These are phyloP conservation scores for Fomitiporia mediterranea DNA, from an alignment of 1,284 basidiomycete genomes.

Conservation along the genomic window DNA sequence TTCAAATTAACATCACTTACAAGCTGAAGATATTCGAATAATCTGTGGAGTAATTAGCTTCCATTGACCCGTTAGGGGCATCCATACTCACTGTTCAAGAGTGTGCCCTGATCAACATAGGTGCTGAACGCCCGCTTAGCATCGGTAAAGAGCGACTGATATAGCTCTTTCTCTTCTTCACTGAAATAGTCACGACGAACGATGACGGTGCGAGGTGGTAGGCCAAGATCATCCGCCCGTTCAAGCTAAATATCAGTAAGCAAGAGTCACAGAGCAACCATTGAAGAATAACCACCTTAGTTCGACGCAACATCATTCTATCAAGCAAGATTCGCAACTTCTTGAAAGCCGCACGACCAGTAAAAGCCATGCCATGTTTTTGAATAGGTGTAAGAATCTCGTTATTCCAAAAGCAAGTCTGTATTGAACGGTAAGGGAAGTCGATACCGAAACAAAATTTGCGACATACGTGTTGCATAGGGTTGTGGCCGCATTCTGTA, in stretches of 20 bases:
- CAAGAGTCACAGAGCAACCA: background rate
- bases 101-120: conserved; percentile 86
- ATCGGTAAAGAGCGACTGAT: conserved; percentile 88
- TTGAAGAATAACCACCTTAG: conserved; percentile 47
- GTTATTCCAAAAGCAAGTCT: conserved; percentile 89
- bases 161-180: conserved; percentile 95
- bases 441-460: background rate
- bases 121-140: conserved; percentile 91
- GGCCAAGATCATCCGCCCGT: conserved; percentile 93
- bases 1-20: conserved; percentile 41
- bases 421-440: conserved; percentile 3
- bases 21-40: conserved; percentile 94
- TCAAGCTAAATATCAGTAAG: conserved; percentile 55
- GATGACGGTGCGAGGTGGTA: conserved; percentile 92
- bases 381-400: conserved; percentile 95
- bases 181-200: conserved; percentile 93
- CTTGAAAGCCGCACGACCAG: conserved; percentile 81
- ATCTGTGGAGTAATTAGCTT: conserved; percentile 43
- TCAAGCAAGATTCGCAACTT: conserved; percentile 88
- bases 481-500: conserved; percentile 83
- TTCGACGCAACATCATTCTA: conserved; percentile 92
- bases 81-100: conserved; percentile 76
- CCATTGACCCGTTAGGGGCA: background rate
- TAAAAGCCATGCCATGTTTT: conserved; percentile 69
- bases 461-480: conserved; percentile 87